Conservation (phyloP, 805 yeast species). For the Ogataea siamensis region DNA sequence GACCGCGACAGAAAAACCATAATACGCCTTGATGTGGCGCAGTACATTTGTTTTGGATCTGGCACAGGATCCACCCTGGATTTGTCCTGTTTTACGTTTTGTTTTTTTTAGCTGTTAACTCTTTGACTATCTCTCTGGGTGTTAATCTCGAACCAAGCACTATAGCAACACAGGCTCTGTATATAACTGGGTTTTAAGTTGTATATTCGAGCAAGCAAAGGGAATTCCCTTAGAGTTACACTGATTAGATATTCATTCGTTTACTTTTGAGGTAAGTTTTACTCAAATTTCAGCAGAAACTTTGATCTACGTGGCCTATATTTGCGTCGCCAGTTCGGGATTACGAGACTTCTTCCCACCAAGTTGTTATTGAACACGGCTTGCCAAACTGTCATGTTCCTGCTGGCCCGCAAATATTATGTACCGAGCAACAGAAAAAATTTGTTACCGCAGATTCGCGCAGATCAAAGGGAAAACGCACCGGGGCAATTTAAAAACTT, state of each 20-base stretch:
- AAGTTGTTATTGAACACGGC: no score
- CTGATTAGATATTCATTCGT: conserved; percentile 11
- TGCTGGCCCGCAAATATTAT: conserved; percentile 11
- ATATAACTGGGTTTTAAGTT: conserved; percentile 5
- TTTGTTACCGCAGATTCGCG: conserved; percentile 10
- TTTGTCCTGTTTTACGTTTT: conserved; percentile 9
- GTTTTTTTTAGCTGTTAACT: conserved; percentile 9
- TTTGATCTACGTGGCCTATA: no score
- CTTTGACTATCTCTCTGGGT: conserved; percentile 9
- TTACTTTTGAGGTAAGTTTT: conserved; percentile 8
- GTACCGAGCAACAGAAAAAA: conserved; percentile 13
- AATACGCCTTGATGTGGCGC: conserved; percentile 9
- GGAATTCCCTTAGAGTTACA: conserved; percentile 10
- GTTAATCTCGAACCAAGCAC: conserved; percentile 6
- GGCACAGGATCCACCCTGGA: conserved; percentile 4
- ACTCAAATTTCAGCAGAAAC: not conserved
- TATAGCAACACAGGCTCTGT: conserved; percentile 4
- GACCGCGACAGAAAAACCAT: conserved; percentile 9
- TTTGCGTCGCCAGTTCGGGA: no score
- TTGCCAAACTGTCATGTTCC: conserved; percentile 1
- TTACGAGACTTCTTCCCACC: no score
- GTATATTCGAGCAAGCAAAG: conserved; percentile 9
- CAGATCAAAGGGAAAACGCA: conserved; percentile 7
- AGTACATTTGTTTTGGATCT: conserved; percentile 8
- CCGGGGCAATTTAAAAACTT: not conserved